Evolutionary conservation across 495 filamentous ascomycete genomes (phyloP), one percentile per base, ranked within the genome.

Genomic region (Hyphodiscus hymeniophilus): DNA sequence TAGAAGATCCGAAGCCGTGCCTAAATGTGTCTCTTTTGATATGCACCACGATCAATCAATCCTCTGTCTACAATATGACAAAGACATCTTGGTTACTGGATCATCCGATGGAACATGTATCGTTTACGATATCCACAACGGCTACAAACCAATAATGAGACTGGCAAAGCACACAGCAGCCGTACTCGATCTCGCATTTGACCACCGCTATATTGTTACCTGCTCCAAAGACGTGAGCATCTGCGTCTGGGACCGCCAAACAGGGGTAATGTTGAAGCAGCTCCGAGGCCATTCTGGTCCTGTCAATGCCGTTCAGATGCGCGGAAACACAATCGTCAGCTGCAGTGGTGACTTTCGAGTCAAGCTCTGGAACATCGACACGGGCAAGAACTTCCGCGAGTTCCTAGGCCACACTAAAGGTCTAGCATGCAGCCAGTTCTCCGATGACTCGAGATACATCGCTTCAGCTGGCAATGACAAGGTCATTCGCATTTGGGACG

Each of bases 161-260:
- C 81, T 98, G 15, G 58, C 65, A 11, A 74, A 80, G 44, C 92
- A 98, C 68, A 77, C 72, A 3, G 87, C 86, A 15, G 92, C 91
- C 34, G 90, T 98, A 22, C 74, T 98, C 13, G 92, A 98, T 62
- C 79, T 97, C 4, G 87, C 84, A 57, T 89, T 98, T 52, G 89
- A 98, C 62, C 77, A 87, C 45, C 79, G 84, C 42, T 83, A 92
- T 66, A 95, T 98, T 52, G 82, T 97, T 15, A 95, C 90, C 20
- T 96, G 91, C 68, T 94, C 87, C 52, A 97, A 97, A 66, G 92
- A 98, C 66, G 77, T 81, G 33, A 86, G 76, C 11, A 89, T 98
- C 60, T 89, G 86, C 63, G 79, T 97, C 16, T 98, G 92, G 92
- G 86, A 95, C 55, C 85, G 91, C 40, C 64, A 73, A 11, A 92